Evolutionary conservation across 1,284 basidiomycete genomes (phyloP), one percentile per base, ranked within the genome.

Genomic region (Sphagnurus paluster): DNA sequence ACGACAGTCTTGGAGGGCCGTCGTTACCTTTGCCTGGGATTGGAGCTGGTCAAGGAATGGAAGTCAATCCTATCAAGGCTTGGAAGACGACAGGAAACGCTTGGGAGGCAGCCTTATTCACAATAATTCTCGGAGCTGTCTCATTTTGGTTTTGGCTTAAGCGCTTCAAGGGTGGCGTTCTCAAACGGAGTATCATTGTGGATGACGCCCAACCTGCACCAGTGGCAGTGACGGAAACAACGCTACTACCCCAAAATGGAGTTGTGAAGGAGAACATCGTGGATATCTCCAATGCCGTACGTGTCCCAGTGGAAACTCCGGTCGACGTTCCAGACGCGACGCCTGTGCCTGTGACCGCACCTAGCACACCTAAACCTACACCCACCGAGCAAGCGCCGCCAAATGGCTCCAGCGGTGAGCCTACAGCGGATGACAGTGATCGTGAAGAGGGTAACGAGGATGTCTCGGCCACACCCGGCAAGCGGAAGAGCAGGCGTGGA

Each of bases 371-470:
- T 40, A 46, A 50, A 38, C 11, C 33, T n/a, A n/a, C 11, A 33
- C 21, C n/a, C 13, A 24, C 23, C 20, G n/a, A n/a, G n/a, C n/a
- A n/a, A n/a, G n/a, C n/a, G n/a, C n/a, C n/a, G n/a, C n/a, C n/a
- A n/a, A n/a, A n/a, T n/a, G n/a, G n/a, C 29, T 41, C 29, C 32
- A 40, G 33, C 29, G 36, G 11, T 7, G 23, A 34, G 5, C 49
- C 50, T 16, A 68, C 70, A 5, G 71, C 56, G 0, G 82, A 83
- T 7, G 82, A 83, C 3, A 81, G 76, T 42, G 84, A 82, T 39
- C 77, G 71, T 43, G 84, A 85, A 46, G 80, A 70, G 25, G 75
- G 74, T 23, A 72, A 71, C 3, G 81, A 56, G 10, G 65, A 62
- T 10, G 44, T 54, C 1, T 51, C 69, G 7, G 70, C 69, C 7